Conservation (phyloP, 108 stramenopile genomes). For the Aurantiochytrium sp. region DNA sequence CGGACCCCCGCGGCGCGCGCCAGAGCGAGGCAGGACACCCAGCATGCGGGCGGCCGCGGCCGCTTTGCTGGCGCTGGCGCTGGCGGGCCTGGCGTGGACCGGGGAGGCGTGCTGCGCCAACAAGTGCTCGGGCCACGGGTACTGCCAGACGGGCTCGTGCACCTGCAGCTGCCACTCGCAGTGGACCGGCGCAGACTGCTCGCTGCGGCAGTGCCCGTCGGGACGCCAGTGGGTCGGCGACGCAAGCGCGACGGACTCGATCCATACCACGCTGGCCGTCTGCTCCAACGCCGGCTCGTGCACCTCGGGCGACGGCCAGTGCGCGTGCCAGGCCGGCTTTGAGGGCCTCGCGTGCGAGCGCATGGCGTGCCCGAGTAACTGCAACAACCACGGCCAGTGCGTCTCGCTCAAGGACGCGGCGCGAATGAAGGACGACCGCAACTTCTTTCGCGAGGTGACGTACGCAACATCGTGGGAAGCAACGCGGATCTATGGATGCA, state of each 20-base stretch:
- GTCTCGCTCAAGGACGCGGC: constrained; percentile 35
- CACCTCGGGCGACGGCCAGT: constrained; percentile 40
- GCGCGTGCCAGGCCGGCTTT: constrained; percentile 52
- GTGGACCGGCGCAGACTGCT: constrained; percentile 31
- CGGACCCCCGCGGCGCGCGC: too few species aligned
- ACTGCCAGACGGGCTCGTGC: background rate
- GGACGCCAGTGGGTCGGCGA: constrained; percentile 30
- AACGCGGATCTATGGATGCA: constrained; percentile 51
- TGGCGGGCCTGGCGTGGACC: too few species aligned
- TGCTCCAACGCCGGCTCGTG: constrained; percentile 58
- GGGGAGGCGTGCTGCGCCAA: background rate
- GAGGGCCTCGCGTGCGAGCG: constrained; percentile 57
- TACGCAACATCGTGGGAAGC: constrained; percentile 54
- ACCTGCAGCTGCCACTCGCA: background rate
- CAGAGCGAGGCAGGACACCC: too few species aligned
- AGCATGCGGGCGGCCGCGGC: too few species aligned
- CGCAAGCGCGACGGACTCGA: constrained; percentile 30
- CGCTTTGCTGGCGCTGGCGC: too few species aligned
- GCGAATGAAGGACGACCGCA: background rate
- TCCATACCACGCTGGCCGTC: constrained; percentile 39
- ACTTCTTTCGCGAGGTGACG: background rate
- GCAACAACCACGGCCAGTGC: constrained; percentile 46
- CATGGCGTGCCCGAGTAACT: constrained; percentile 40
- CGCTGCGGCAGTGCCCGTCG: background rate
- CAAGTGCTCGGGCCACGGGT: background rate